Conservation (phyloP, 2,329 filamentous ascomycete genomes). For the Aspergillus udagawae region DNA sequence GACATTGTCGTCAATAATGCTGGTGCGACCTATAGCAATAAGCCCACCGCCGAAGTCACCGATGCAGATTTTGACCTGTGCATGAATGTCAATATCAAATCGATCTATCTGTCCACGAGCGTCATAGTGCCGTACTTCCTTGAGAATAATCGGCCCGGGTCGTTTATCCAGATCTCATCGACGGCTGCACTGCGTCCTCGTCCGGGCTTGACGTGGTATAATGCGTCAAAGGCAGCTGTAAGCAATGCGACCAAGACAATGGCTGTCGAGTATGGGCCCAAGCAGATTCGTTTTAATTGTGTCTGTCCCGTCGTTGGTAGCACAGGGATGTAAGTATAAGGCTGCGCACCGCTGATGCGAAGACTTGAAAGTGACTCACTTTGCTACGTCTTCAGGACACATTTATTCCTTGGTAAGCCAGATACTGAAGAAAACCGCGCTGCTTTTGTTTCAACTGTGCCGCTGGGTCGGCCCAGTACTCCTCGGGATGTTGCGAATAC, state of each 20-base stretch:
- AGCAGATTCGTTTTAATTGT: slow-evolving; percentile 23
- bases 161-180: slow-evolving; percentile 40
- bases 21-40: slow-evolving; percentile 34
- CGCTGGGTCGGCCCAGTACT: slow-evolving; percentile 31
- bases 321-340: slow-evolving; percentile 17
- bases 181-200: slow-evolving; percentile 37
- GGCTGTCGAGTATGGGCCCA: slow-evolving; percentile 22
- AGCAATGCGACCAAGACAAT: slow-evolving; percentile 27
- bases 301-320: slow-evolving; percentile 23
- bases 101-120: slow-evolving; percentile 32
- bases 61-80: slow-evolving; percentile 38
- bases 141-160: slow-evolving; percentile 30
- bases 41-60: slow-evolving; percentile 36
- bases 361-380: slow-evolving; percentile 51
- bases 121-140: slow-evolving; percentile 35
- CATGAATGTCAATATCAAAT: slow-evolving; percentile 40
- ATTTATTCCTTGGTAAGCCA: slow-evolving; percentile 47
- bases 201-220: slow-evolving; percentile 41
- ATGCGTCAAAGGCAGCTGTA: slow-evolving; percentile 39
- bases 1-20: slow-evolving; percentile 47
- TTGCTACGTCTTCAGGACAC: slow-evolving; percentile 49
- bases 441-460: slow-evolving; percentile 35
- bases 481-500: slow-evolving; percentile 62
- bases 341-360: neutral
- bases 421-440: slow-evolving; percentile 36